Evolutionary conservation across 768 basidiomycete species (phyloP).

Genomic region (Boletus sp.): DNA sequence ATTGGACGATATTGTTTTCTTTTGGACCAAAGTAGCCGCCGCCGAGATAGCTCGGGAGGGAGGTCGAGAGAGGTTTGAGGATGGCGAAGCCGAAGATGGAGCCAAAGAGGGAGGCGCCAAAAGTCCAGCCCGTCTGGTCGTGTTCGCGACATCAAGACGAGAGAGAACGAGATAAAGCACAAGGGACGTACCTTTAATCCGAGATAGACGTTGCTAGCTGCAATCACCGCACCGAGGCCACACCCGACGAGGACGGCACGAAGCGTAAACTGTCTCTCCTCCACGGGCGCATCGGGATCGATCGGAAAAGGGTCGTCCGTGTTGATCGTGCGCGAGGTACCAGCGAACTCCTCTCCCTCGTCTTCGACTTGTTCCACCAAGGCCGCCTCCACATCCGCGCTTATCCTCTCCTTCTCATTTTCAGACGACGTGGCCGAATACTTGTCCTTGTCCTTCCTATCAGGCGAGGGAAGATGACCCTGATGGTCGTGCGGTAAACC

Average conservation of each 20-base stretch:
- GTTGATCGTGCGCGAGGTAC: constrained; percentile 13
- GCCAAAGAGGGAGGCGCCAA: constrained; percentile 62
- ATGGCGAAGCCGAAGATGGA: constrained; percentile 44
- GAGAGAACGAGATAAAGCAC: not conserved
- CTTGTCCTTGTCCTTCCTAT: not conserved
- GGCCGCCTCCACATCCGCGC: constrained; percentile 1
- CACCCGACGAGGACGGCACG: constrained; percentile 53
- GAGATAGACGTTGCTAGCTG: constrained; percentile 65
- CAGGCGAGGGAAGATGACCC: not conserved
- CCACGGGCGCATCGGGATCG: constrained; percentile 41
- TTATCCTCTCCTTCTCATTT: not conserved
- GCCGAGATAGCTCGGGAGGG: constrained; percentile 42
- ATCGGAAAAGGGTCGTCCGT: constrained; percentile 50
- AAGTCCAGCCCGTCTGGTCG: constrained; percentile 57
- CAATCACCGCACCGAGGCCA: constrained; percentile 51
- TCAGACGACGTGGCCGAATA: not conserved
- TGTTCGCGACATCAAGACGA: not conserved
- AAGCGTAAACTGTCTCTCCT: constrained; percentile 50
- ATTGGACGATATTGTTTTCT: constrained; percentile 42
- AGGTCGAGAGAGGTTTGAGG: constrained; percentile 52
- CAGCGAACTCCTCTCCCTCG: not conserved
- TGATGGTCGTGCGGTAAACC: not conserved
- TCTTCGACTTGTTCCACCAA: not conserved
- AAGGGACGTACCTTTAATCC: constrained; percentile 46
- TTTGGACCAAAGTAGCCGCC: constrained; percentile 64